Evolutionary conservation across 1,139 yeast species (phyloP).

Genomic region (Meyerozyma athensensis): DNA sequence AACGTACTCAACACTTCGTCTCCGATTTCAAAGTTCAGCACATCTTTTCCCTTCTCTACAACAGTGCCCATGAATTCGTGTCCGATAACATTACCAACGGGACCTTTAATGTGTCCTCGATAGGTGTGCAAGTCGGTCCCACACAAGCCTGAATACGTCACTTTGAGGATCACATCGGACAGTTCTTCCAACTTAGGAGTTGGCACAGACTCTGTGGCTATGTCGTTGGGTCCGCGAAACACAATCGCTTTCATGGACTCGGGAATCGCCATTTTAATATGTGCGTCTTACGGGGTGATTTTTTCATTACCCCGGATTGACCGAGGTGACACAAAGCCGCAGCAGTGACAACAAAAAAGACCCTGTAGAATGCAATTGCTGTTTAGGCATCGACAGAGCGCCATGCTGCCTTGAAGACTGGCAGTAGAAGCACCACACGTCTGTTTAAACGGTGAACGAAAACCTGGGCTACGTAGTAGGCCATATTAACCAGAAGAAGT

Average conservation of each 20-base stretch:
- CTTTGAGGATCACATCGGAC: constrained; percentile 49
- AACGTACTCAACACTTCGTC: constrained; percentile 48
- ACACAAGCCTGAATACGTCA: constrained; percentile 52
- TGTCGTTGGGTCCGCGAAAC: constrained; percentile 45
- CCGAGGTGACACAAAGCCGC: neutral
- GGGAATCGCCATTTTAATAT: constrained; percentile 12
- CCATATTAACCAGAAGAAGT: neutral
- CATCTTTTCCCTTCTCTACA: constrained; percentile 31
- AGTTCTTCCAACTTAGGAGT: constrained; percentile 37
- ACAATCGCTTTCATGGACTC: constrained; percentile 52
- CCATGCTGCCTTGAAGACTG: neutral
- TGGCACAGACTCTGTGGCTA: constrained; percentile 39
- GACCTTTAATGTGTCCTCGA: constrained; percentile 48
- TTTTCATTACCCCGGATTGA: neutral
- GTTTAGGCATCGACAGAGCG: neutral
- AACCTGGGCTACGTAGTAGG: neutral
- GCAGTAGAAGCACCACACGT: neutral
- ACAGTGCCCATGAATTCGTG: constrained; percentile 48
- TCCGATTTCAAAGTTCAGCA: constrained; percentile 32
- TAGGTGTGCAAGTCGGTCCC: constrained; percentile 62
- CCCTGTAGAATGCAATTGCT: no score
- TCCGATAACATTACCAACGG: constrained; percentile 43
- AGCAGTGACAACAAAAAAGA: no score
- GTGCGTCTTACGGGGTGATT: constrained; percentile 6
- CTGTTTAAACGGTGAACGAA: neutral